phyloP scores from a whole-genome alignment of 768 basidiomycete species.

The Saitozyma podzolica region DNA sequence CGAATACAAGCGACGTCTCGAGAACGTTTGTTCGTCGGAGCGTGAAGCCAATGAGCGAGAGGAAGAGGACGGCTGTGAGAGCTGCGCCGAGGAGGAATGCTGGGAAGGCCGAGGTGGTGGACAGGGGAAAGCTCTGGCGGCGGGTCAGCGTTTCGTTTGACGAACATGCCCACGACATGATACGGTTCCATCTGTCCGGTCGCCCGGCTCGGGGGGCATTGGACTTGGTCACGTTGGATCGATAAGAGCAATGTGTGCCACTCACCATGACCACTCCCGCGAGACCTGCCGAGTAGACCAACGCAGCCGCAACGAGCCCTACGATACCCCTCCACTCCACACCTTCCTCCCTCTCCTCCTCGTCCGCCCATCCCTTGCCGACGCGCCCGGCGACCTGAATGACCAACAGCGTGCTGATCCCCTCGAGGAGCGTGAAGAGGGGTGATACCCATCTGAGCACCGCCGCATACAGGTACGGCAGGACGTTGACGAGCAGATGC shows the following conservation, averaged over 20 bases:
- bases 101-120: constrained; percentile 78
- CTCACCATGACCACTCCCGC: constrained; percentile 44
- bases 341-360: constrained; percentile 48
- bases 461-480: constrained; percentile 47
- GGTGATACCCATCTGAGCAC: constrained; percentile 48
- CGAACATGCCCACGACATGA: not conserved
- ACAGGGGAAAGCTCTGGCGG: constrained; percentile 65
- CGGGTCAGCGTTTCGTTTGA: not conserved
- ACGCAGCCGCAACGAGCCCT: constrained; percentile 40
- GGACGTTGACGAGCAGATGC: constrained; percentile 35
- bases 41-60: constrained; percentile 87
- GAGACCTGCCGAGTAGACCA: constrained; percentile 44
- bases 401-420: constrained; percentile 49
- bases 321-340: constrained; percentile 51
- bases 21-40: constrained; percentile 87
- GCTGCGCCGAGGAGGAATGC: constrained; percentile 87
- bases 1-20: constrained; percentile 80
- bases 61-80: constrained; percentile 81
- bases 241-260: not conserved
- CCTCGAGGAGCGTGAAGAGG: constrained; percentile 52
- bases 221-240: too few relatives aligned
- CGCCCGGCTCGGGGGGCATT: too few relatives aligned
- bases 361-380: constrained; percentile 52
- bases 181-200: too few relatives aligned
- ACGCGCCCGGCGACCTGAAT: constrained; percentile 48